These are phyloP conservation scores for Candida tropicalis DNA, from an alignment of 1,139 yeast species.

Conservation along the genomic window DNA sequence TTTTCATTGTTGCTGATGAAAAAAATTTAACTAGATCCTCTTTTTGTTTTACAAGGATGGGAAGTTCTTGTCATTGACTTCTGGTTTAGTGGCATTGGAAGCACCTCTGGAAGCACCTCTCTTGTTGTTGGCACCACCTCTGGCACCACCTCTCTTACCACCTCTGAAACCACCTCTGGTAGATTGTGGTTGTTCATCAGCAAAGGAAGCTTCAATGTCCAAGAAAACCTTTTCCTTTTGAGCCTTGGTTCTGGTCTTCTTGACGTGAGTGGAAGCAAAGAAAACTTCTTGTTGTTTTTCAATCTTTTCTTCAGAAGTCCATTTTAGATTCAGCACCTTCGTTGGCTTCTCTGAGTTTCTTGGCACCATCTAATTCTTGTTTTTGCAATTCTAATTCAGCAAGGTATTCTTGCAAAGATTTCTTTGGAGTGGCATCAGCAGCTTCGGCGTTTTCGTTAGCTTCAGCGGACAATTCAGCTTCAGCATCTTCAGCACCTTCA, in stretches of 20 bases:
- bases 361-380: conserved; percentile 44
- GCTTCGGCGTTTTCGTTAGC: conserved; percentile 42
- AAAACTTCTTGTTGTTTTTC: conserved; percentile 60
- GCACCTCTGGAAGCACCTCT: conserved; percentile 32
- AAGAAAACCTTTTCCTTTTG: conserved; percentile 70
- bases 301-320: conserved; percentile 65
- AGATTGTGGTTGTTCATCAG: conserved; percentile 42
- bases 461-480: conserved; percentile 41
- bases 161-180: conserved; percentile 29
- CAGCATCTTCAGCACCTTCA: conserved; percentile 66
- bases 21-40: neutral
- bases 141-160: conserved; percentile 43
- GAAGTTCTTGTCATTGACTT: conserved; percentile 60
- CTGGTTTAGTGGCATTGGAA: conserved; percentile 37
- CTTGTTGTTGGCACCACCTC: conserved; percentile 20
- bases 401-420: conserved; percentile 74
- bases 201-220: conserved; percentile 66
- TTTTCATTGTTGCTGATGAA: neutral
- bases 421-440: conserved; percentile 49
- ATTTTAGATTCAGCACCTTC: conserved; percentile 61
- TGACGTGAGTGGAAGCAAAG: conserved; percentile 57
- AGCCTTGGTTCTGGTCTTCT: conserved; percentile 63
- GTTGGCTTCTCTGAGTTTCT: conserved; percentile 56
- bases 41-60: conserved; percentile 50
- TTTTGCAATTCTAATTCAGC: conserved; percentile 59